Conservation (phyloP, 2,329 filamentous ascomycete genomes). For the Trichoderma breve region DNA sequence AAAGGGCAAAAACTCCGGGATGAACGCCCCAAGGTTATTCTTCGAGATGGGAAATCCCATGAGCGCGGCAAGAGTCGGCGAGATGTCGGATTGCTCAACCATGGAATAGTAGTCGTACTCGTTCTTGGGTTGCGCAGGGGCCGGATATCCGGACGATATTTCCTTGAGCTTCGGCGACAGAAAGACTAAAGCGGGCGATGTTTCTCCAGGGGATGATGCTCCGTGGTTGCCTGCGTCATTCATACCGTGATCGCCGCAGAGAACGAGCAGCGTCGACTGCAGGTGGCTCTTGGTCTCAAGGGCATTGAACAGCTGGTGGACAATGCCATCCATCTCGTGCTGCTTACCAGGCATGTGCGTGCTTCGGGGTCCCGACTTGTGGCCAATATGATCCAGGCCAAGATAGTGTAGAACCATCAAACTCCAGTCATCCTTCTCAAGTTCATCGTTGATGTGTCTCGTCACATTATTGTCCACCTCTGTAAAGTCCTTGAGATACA, state of each 20-base stretch:
- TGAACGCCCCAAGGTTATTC: conserved; percentile 87
- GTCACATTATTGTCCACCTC: conserved; percentile 98
- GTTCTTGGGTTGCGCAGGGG: conserved; percentile 58
- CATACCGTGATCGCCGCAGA: conserved; percentile 98
- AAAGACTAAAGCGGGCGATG: conserved; percentile 88
- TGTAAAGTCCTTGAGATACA: conserved; percentile 73
- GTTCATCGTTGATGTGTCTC: conserved; percentile 75
- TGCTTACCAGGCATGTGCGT: conserved; percentile 93
- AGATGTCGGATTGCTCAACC: conserved; percentile 93
- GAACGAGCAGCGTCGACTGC: conserved; percentile 73
- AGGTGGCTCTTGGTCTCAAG: conserved; percentile 71
- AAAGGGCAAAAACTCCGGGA: conserved; percentile 73
- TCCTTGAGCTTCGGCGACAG: conserved; percentile 76
- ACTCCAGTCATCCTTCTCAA: conserved; percentile 80
- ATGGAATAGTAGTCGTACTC: conserved; percentile 81
- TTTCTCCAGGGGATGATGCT: conserved; percentile 89
- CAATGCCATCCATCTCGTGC: conserved; percentile 84
- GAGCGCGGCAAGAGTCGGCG: conserved; percentile 81
- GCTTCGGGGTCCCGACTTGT: conserved; percentile 87
- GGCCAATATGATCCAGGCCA: conserved; percentile 93
- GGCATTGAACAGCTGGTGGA: conserved; percentile 71
- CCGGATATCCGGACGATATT: conserved; percentile 44
- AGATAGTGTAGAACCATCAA: conserved; percentile 94
- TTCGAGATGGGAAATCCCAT: conserved; percentile 83
- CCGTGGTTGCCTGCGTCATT: conserved; percentile 97